A percentile compares a stretch with the other conserved stretches of the same genome.
Evolutionary conservation across 2,329 filamentous ascomycete species (phyloP).

Genomic region (Thielaviopsis populi): DNA sequence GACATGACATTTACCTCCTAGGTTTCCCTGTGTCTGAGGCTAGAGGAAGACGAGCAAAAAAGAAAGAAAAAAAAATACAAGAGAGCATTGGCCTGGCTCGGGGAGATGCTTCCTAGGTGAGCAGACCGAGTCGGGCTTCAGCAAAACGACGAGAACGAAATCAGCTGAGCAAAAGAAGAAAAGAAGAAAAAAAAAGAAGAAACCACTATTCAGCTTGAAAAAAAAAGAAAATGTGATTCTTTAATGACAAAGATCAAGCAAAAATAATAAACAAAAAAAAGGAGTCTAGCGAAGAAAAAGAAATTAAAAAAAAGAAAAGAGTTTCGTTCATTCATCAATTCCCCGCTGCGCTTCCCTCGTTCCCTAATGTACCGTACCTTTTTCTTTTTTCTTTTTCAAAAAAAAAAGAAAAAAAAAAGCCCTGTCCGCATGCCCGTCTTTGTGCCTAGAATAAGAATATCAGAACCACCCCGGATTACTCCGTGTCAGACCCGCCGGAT

Average conservation of each 20-base stretch:
- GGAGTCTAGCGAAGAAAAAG: neutral
- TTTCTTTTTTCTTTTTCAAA: too few species aligned
- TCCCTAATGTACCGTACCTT: neutral
- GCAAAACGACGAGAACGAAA: too few species aligned
- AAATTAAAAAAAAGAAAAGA: constrained; percentile 4
- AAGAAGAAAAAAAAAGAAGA: constrained; percentile 8
- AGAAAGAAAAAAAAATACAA: neutral
- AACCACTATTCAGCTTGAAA: neutral
- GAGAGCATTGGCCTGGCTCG: too few species aligned
- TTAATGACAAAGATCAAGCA: neutral
- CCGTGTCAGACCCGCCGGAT: constrained; percentile 27
- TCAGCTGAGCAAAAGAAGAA: too few species aligned
- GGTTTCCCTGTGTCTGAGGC: neutral
- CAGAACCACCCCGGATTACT: constrained; percentile 18
- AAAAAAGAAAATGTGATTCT: too few species aligned
- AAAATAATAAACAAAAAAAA: neutral
- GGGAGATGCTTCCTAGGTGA: too few species aligned
- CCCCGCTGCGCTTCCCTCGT: neutral
- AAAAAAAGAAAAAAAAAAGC: neutral
- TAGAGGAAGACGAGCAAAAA: neutral
- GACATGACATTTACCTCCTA: neutral
- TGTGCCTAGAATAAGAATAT: neutral
- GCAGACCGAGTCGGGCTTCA: too few species aligned
- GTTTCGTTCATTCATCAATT: constrained; percentile 3
- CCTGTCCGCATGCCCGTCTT: neutral